These are phyloP conservation scores for Trypanosomatidae sp. DNA, from an alignment of 208 protist genomes.

Conservation along the genomic window DNA sequence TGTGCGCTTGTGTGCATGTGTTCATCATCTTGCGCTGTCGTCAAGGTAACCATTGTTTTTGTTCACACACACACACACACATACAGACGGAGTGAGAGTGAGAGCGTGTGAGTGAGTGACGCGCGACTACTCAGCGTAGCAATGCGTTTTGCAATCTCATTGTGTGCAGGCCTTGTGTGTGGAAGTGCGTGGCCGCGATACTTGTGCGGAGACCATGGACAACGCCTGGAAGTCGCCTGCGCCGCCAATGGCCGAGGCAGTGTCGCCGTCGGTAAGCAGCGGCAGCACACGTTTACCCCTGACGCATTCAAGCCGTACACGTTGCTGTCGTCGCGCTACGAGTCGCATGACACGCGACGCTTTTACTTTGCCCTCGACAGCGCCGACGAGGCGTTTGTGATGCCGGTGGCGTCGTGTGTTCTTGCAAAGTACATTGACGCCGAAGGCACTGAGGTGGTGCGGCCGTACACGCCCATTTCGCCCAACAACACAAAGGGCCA, in stretches of 20 bases:
- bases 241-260: too few species aligned
- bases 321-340: slow-evolving; percentile 73
- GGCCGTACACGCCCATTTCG: slow-evolving; percentile 83
- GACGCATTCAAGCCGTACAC: slow-evolving; percentile 65
- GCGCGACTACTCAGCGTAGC: too few species aligned
- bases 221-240: too few species aligned
- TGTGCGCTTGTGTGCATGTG: too few species aligned
- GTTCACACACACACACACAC: neutral
- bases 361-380: slow-evolving; percentile 66
- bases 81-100: too few species aligned
- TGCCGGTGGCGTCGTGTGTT: slow-evolving; percentile 68
- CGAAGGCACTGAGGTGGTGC: slow-evolving; percentile 76
- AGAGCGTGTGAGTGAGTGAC: too few species aligned
- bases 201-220: too few species aligned
- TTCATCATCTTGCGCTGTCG: neutral
- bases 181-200: too few species aligned
- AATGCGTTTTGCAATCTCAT: too few species aligned
- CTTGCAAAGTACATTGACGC: slow-evolving; percentile 59
- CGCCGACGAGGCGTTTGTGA: slow-evolving; percentile 25
- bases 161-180: too few species aligned
- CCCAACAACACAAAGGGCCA: slow-evolving; percentile 49
- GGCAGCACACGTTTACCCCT: slow-evolving; percentile 36
- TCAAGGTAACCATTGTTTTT: neutral
- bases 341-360: slow-evolving; percentile 73
- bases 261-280: slow-evolving; percentile 17